Conservation (phyloP, 2,329 filamentous ascomycete species). For the Botrytis paeoniae region DNA sequence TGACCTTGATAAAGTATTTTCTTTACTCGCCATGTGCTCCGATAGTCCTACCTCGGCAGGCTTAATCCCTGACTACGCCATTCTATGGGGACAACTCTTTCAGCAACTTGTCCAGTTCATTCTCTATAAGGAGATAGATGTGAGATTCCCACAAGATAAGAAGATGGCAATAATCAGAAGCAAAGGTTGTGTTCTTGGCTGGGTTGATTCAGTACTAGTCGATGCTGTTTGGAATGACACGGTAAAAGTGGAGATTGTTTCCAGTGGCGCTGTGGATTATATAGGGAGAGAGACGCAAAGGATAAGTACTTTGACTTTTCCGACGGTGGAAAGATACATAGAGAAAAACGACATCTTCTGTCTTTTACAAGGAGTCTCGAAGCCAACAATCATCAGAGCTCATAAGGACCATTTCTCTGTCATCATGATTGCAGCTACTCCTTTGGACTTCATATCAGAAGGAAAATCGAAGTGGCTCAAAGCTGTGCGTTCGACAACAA, state of each 20-base stretch:
- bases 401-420: neutral
- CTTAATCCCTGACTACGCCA: neutral
- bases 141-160: neutral
- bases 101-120: neutral
- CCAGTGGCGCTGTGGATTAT: too few relatives aligned
- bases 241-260: neutral
- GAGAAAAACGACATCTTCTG: too few relatives aligned
- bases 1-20: neutral
- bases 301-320: too few relatives aligned
- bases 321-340: too few relatives aligned
- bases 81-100: neutral
- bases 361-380: neutral
- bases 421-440: neutral
- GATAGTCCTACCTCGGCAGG: neutral
- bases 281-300: too few relatives aligned
- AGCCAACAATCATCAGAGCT: neutral
- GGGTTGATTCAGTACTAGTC: accelerated
- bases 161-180: neutral
- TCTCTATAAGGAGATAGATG: neutral
- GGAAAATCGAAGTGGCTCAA: accelerated
- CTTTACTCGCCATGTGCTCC: slow-evolving; percentile 1
- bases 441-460: neutral
- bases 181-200: neutral
- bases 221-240: neutral
- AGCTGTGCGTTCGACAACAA: neutral